Percentiles rank a stretch among this genome's conserved stretches.
Evolutionary conservation across 2,329 filamentous ascomycete genomes (phyloP).

Genomic region (Magnaporthales sp.): DNA sequence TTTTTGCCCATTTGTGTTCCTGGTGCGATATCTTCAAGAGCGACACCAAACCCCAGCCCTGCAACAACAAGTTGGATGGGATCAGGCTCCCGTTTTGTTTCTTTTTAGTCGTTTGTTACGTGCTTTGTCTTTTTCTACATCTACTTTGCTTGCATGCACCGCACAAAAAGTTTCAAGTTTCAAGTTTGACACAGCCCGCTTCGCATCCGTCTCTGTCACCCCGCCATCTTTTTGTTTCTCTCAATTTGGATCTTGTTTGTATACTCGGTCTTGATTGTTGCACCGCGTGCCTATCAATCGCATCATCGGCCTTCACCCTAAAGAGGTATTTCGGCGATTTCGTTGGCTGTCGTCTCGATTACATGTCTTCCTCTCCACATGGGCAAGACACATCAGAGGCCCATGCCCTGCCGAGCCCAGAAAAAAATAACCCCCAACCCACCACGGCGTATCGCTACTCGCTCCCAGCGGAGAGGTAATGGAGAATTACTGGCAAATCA

Average conservation of each 20-base stretch:
- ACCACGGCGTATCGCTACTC: background rate
- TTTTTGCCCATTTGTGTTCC: background rate
- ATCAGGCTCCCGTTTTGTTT: background rate
- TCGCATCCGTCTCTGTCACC: background rate
- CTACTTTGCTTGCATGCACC: background rate
- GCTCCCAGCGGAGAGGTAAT: background rate
- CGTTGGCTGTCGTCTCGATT: background rate
- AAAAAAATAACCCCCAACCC: background rate
- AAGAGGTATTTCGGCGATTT: background rate
- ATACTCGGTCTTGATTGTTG: background rate
- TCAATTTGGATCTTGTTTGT: background rate
- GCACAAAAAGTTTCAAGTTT: background rate
- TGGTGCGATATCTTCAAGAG: background rate
- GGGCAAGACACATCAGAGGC: background rate
- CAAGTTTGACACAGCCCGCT: background rate
- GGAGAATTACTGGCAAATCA: conserved; percentile 36
- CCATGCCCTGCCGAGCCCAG: background rate
- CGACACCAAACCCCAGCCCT: background rate
- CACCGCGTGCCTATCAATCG: background rate
- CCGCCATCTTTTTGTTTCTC: background rate
- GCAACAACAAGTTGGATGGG: background rate
- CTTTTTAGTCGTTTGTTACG: background rate
- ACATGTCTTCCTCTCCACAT: background rate
- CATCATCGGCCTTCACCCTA: background rate
- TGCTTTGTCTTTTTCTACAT: background rate